phyloP scores from a whole-genome alignment of 1,284 basidiomycete genomes.

The Pyrrhoderma lamaoense region DNA sequence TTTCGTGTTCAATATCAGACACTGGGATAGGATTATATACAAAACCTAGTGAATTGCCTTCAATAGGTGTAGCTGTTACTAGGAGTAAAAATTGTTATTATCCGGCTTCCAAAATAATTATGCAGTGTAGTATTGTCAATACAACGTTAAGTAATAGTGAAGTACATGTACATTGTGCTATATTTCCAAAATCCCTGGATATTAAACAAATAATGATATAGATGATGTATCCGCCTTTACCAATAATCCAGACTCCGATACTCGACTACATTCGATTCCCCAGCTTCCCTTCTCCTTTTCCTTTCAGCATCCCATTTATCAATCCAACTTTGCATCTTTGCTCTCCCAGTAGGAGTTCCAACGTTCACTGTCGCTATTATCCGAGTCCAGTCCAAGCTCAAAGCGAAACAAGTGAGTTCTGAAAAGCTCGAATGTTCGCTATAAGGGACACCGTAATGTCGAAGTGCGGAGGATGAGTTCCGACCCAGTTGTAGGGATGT shows the following conservation, averaged over 20 bases:
- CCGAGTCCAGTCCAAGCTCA: constrained; percentile 71
- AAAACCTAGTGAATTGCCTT: no score
- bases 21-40: no score
- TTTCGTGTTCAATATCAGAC: no score
- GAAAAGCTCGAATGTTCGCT: constrained; percentile 95
- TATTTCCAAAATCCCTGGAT: no score
- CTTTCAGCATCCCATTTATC: constrained; percentile 80
- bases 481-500: constrained; percentile 62
- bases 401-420: constrained; percentile 89
- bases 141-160: not conserved
- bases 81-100: no score
- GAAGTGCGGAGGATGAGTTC: constrained; percentile 61
- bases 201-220: no score
- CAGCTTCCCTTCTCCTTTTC: constrained; percentile 45
- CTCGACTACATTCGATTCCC: constrained; percentile 26
- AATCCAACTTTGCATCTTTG: constrained; percentile 84
- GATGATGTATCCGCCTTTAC: no score
- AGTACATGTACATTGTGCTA: no score
- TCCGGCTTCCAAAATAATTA: not conserved
- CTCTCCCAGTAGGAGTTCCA: constrained; percentile 68
- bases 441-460: constrained; percentile 88
- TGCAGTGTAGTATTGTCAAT: not conserved
- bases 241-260: constrained; percentile 16
- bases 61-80: no score
- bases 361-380: constrained; percentile 98